Evolutionary conservation across 208 protist genomes (phyloP), one percentile per base, ranked within the genome.

Genomic region (Porcisia hertigi): DNA sequence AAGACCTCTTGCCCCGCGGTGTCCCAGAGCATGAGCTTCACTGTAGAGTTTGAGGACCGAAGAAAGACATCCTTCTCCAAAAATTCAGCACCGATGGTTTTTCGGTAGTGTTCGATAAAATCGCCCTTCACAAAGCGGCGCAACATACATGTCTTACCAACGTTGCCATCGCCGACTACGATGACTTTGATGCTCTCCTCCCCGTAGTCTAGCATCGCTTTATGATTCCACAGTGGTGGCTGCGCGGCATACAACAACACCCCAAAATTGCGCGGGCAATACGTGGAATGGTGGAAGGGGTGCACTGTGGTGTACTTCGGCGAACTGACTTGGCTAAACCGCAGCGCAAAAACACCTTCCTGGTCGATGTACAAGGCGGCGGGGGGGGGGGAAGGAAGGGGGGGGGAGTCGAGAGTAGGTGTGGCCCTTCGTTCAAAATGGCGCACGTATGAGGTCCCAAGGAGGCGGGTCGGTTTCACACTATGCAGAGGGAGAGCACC

Each of bases 141-240:
- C 64, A 98, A 85, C 87, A 99, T 87, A 55, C 82, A 94, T 12
- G 96, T 98, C 75, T 99, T 99, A n/a, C 98, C 98, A 0, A 98
- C 94, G 77, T 90, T 89, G 55, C 93, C 93, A 79, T 99, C 96
- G 7, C 98, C 98, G 14, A 99, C 95, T 3, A 99, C 93, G 54
- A 99, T 93, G 41, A 99, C 92, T 69, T 99, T 99, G 58, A 98
- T 90, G n/a, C 88, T 83, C 53, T 90, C 86, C 23, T 94, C 90
- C 6, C 73, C 74, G 67, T 73, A 66, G n/a, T 81, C 85, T 6
- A 88, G 64, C 88, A 91, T 91, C 23, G 62, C 41, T 49, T 49
- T 67, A 52, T 30, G 36, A 14, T 25, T 4, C 9, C 23, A 18
- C 62, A 7, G 20, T 2, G n/a, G 45, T 67, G 41, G 9, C 18